Percentiles rank a stretch among this genome's conserved stretches.
Conservation (phyloP, 176 grass and related monocot species). For the Coix lacrymajobi region DNA sequence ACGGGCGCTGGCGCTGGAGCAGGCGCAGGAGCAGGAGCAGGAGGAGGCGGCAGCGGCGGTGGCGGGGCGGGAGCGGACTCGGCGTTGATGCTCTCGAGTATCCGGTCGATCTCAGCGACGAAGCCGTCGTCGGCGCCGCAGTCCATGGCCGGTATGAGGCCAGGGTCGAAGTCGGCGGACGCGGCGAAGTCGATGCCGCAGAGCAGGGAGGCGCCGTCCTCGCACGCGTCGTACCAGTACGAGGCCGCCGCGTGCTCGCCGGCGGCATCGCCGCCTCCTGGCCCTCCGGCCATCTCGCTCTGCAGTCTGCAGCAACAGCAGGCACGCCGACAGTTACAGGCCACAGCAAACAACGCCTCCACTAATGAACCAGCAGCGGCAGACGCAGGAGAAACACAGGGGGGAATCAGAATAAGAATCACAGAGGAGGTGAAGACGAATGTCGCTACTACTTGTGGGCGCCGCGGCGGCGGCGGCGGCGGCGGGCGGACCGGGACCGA, state of each 20-base stretch:
- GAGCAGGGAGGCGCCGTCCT: slow-evolving; percentile 58
- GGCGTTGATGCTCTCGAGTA: slow-evolving; percentile 88
- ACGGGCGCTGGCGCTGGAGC: background rate
- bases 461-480: background rate
- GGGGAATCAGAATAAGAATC: slow-evolving; percentile 3
- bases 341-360: background rate
- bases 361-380: background rate
- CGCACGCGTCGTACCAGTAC: slow-evolving; percentile 94
- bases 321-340: slow-evolving; percentile 7
- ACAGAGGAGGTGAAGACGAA: slow-evolving; percentile 24
- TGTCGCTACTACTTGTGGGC: slow-evolving; percentile 35
- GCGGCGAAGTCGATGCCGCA: slow-evolving; percentile 70
- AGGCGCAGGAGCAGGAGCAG: background rate
- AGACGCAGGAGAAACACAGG: too few relatives aligned
- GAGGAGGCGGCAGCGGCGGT: background rate
- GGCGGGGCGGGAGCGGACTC: slow-evolving; percentile 19
- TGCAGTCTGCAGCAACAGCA: slow-evolving; percentile 15
- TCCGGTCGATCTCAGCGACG: slow-evolving; percentile 86
- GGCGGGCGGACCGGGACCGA: background rate
- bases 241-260: slow-evolving; percentile 39
- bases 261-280: slow-evolving; percentile 17
- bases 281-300: slow-evolving; percentile 26
- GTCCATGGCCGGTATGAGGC: slow-evolving; percentile 55
- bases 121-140: slow-evolving; percentile 61
- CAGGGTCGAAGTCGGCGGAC: slow-evolving; percentile 63